Conservation (phyloP, 1,284 basidiomycete genomes). For the Ceratobasidium sp. region DNA sequence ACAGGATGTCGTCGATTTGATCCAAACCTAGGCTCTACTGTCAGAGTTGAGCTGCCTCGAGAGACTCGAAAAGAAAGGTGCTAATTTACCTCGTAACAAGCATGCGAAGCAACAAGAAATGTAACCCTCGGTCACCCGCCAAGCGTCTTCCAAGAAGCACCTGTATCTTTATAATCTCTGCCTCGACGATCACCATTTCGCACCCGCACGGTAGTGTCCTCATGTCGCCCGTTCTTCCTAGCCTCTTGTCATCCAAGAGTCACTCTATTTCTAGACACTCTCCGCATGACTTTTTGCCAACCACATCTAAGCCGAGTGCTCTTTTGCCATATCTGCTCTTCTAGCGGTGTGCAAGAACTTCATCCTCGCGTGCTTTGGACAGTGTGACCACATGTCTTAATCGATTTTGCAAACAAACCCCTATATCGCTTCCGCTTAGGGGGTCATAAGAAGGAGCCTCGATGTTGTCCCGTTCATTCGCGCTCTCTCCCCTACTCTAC, state of each 20-base stretch:
- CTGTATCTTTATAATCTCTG: not conserved
- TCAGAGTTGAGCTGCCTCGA: not conserved
- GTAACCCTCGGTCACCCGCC: not conserved
- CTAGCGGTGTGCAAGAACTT: constrained; percentile 9
- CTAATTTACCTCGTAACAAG: too few relatives aligned
- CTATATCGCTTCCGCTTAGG: constrained; percentile 29
- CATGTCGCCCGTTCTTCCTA: constrained; percentile 1
- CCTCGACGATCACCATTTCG: not conserved
- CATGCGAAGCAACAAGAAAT: not conserved
- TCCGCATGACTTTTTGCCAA: constrained; percentile 29
- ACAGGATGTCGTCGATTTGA: not conserved
- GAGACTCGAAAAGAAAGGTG: not conserved
- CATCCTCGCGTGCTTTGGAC: constrained; percentile 3
- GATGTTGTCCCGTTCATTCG: too few relatives aligned
- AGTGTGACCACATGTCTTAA: constrained; percentile 9
- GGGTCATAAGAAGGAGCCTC: constrained; percentile 6
- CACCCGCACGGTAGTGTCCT: constrained; percentile 3
- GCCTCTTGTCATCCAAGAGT: not conserved
- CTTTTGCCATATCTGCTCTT: not conserved
- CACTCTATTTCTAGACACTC: constrained; percentile 17
- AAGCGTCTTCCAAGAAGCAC: too few relatives aligned
- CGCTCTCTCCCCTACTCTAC: not conserved
- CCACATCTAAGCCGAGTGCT: not conserved
- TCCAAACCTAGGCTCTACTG: not conserved
- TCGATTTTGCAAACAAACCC: not conserved